Evolutionary conservation across 352 stramenopile species (phyloP), one percentile per base, ranked within the genome.

Genomic region (Globisporangium uncinulatum): DNA sequence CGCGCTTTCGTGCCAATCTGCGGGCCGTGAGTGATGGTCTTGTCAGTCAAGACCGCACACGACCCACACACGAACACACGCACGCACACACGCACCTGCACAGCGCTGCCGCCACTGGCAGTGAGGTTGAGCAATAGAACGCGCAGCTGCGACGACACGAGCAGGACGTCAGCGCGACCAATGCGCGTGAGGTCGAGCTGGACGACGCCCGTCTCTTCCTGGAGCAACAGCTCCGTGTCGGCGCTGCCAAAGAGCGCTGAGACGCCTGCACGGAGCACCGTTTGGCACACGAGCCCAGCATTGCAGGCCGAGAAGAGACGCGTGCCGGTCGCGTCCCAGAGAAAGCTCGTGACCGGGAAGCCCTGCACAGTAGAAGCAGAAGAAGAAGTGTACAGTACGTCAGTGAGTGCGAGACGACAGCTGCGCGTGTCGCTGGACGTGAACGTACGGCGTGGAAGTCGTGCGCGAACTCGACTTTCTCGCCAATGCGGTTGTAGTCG

Each of bases 401-500:
- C 24, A 29, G 24, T 29, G 24, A 1, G 24, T 29, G 24, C 24
- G n/a, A n/a, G n/a, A n/a, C n/a, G n/a, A n/a, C n/a, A n/a, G n/a
- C n/a, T n/a, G n/a, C n/a, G n/a, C n/a, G n/a, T n/a, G n/a, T n/a
- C n/a, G n/a, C 24, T 29, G 4, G 24, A 29, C 24, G 24, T 4
- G 24, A 29, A 47, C 71, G 36, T 45, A 83, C 81, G 17, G 73
- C 54, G 50, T 95, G 85, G 63, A 95, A 92, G 50, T 92, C 79
- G 55, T 95, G 85, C 50, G 79, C 86, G 63, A 95, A 95, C 70
- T 93, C 86, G 47, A 93, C 73, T 61, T 90, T 90, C 61, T 94
- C 86, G 44, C 86, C 86, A 45, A 95, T 91, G 59, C 87, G 88
- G 67, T 92, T 82, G 68, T 92, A 92, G 61, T 95, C 86, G 5